A percentile compares a stretch with the other conserved stretches of the same genome.
phyloP scores from a whole-genome alignment of 163 green algal species.

The Chlamydomonas reinhardtii region DNA sequence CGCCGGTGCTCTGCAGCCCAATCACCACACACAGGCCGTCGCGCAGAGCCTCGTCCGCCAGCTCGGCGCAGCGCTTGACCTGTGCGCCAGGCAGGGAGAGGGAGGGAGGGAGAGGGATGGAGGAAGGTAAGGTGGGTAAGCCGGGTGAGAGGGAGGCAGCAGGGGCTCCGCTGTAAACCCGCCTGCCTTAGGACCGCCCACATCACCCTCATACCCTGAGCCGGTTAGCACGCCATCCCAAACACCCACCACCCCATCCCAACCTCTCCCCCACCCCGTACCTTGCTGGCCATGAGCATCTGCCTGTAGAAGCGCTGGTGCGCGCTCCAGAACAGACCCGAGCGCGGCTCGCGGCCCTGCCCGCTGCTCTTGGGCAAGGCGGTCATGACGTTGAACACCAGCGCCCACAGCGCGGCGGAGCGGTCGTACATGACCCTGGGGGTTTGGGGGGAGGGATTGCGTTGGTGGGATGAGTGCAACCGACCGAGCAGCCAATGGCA shows the following conservation, averaged over 20 bases:
- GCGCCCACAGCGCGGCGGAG: constrained; percentile 70
- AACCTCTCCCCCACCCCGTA: constrained; percentile 13
- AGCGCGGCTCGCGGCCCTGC: constrained; percentile 43
- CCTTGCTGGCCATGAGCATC: constrained; percentile 91
- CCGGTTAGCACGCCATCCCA: background rate
- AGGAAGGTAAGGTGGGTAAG: no score
- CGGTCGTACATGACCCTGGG: constrained; percentile 82
- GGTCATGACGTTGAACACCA: constrained; percentile 65
- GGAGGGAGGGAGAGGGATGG: background rate
- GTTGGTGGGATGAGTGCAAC: background rate
- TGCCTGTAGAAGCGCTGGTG: constrained; percentile 86
- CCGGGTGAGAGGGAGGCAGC: background rate
- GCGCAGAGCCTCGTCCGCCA: constrained; percentile 67
- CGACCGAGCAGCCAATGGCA: no score
- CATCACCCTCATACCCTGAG: no score
- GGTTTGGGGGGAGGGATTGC: background rate
- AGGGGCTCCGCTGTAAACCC: no score
- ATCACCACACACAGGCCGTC: constrained; percentile 83
- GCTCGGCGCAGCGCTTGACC: constrained; percentile 65
- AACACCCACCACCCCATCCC: background rate
- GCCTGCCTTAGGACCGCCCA: no score
- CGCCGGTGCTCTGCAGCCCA: constrained; percentile 84
- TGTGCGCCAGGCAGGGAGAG: constrained; percentile 5
- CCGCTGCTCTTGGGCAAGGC: constrained; percentile 32
- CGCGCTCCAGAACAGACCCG: constrained; percentile 71